Evolutionary conservation across 2,329 filamentous ascomycete genomes (phyloP).

Genomic region (Ophiocordyceps robertsii): DNA sequence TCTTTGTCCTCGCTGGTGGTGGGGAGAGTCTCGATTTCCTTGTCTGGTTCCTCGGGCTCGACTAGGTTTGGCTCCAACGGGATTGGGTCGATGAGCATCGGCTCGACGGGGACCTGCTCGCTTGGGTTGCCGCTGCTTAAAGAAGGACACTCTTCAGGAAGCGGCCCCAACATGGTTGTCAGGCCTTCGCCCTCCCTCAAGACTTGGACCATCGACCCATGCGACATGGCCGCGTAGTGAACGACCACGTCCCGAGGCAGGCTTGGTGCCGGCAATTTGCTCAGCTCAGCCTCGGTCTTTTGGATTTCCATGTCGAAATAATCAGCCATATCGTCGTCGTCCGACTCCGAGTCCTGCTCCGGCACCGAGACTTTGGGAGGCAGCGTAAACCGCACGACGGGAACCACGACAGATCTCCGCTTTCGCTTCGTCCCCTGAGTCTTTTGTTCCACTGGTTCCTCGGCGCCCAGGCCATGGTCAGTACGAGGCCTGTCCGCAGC

Average conservation of each 20-base stretch:
- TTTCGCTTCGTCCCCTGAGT: conserved; percentile 6
- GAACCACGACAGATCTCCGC: conserved; percentile 15
- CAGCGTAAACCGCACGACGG: conserved; percentile 23
- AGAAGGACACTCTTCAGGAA: conserved; percentile 6
- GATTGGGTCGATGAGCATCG: background rate
- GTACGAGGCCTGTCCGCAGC: background rate
- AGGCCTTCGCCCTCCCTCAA: conserved; percentile 30
- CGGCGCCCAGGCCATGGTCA: background rate
- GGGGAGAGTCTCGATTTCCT: background rate
- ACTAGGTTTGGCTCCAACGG: background rate
- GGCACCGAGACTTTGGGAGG: conserved; percentile 20
- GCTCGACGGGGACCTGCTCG: background rate
- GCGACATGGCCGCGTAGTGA: conserved; percentile 32
- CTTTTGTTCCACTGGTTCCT: background rate
- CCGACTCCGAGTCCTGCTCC: conserved; percentile 29
- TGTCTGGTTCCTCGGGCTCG: background rate
- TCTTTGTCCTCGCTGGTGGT: background rate
- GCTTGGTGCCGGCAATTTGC: conserved; percentile 28
- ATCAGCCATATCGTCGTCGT: conserved; percentile 45
- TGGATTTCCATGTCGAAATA: conserved; percentile 40
- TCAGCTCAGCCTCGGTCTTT: conserved; percentile 35
- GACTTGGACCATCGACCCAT: conserved; percentile 34
- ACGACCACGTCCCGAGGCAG: conserved; percentile 26
- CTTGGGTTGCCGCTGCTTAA: background rate
- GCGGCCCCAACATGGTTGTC: conserved; percentile 26